phyloP scores from a whole-genome alignment of 129 eudicot genomes.

The Helianthus tuberosus region DNA sequence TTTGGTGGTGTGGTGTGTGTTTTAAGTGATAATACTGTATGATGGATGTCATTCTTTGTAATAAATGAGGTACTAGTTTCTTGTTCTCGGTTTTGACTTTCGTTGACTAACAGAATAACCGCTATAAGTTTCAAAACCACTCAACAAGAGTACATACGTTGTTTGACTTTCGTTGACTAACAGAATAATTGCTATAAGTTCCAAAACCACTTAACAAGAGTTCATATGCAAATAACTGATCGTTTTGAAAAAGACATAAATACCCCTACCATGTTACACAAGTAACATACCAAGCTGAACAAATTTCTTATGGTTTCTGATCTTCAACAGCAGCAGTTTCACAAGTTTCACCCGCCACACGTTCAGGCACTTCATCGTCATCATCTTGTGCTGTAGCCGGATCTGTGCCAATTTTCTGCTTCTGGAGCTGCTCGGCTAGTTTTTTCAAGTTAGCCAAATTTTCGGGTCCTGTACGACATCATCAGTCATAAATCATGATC shows the following conservation, averaged over 20 bases:
- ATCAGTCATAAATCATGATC: neutral
- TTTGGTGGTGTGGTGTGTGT: slow-evolving; percentile 18
- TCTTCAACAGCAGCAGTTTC: slow-evolving; percentile 76
- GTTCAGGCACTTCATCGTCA: slow-evolving; percentile 66
- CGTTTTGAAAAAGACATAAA: neutral
- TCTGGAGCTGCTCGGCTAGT: slow-evolving; percentile 70
- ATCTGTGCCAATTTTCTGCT: slow-evolving; percentile 45
- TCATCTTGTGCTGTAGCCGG: slow-evolving; percentile 40
- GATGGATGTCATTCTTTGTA: slow-evolving; percentile 23
- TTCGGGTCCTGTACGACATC: slow-evolving; percentile 55
- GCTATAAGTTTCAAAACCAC: neutral
- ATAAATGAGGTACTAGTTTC: slow-evolving; percentile 28
- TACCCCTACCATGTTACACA: neutral
- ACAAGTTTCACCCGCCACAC: slow-evolving; percentile 67
- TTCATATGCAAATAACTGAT: slow-evolving; percentile 7
- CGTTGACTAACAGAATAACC: neutral
- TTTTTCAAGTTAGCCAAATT: slow-evolving; percentile 71
- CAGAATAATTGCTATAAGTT: neutral
- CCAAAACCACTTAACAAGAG: neutral
- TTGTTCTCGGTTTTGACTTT: neutral
- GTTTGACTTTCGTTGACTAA: neutral
- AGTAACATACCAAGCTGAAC: neutral
- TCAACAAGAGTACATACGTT: neutral
- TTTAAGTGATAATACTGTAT: neutral
- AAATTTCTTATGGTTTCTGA: slow-evolving; percentile 34